phyloP scores from a whole-genome alignment of 1,284 basidiomycete genomes.

The Papiliotrema fonsecae region DNA sequence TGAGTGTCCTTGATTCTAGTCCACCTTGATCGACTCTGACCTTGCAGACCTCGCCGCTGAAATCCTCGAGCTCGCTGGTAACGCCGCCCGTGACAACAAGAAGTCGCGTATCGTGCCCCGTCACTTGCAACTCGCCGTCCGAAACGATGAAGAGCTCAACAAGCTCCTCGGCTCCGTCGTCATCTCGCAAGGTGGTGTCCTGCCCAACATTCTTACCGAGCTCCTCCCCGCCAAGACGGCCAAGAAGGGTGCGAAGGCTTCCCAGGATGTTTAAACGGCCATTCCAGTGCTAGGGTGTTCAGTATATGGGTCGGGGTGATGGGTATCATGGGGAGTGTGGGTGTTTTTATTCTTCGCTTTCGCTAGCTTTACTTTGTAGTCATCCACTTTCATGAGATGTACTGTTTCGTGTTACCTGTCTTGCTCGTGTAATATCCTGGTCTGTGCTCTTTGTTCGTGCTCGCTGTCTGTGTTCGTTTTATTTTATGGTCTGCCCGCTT shows the following conservation, averaged over 20 bases:
- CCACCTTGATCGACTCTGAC: constrained; percentile 10
- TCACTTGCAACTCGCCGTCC: constrained; percentile 83
- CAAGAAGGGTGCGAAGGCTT: constrained; percentile 41
- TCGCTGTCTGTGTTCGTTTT: too few relatives aligned
- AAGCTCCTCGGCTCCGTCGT: constrained; percentile 66
- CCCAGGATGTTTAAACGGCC: constrained; percentile 38
- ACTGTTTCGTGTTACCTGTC: neutral
- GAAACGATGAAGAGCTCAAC: constrained; percentile 71
- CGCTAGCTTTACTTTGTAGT: constrained; percentile 27
- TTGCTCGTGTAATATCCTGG: neutral
- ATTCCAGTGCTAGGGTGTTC: neutral
- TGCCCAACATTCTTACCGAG: constrained; percentile 65
- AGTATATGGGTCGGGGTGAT: neutral
- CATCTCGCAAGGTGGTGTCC: constrained; percentile 87
- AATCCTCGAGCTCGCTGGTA: constrained; percentile 81
- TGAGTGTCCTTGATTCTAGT: constrained; percentile 17
- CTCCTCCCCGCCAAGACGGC: constrained; percentile 61
- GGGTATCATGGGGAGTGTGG: neutral
- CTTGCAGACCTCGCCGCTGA: constrained; percentile 66
- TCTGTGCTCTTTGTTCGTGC: neutral
- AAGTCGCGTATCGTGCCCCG: constrained; percentile 88
- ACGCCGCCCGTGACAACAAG: constrained; percentile 58
- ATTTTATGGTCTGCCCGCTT: neutral
- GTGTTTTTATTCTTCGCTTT: constrained; percentile 23
- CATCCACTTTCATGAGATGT: constrained; percentile 10